phyloP scores from a whole-genome alignment of 768 basidiomycete species.

The Calocybe indica region DNA sequence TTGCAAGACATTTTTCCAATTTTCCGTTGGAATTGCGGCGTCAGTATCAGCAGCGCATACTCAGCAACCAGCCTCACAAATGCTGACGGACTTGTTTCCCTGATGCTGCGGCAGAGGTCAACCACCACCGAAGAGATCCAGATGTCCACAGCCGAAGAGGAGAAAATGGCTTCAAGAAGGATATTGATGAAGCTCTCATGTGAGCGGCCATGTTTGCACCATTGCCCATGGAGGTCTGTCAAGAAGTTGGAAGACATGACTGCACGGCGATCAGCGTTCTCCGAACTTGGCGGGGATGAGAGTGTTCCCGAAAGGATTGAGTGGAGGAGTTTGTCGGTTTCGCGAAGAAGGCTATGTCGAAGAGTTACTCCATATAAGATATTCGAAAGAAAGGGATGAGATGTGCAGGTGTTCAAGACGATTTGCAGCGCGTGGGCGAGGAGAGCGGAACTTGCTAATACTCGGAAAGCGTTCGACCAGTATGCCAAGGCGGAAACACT shows the following conservation, averaged over 20 bases:
- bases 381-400: constrained; percentile 42
- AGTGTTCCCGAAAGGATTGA: constrained; percentile 34
- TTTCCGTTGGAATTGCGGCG: no score
- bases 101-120: no score
- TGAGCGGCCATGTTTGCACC: constrained; percentile 22
- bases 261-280: constrained; percentile 29
- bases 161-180: constrained; percentile 22
- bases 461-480: no score
- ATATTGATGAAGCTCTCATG: constrained; percentile 24
- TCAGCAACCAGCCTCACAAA: no score
- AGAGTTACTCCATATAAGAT: constrained; percentile 47
- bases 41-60: no score
- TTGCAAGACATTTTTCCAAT: no score
- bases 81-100: no score
- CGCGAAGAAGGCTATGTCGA: constrained; percentile 31
- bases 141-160: no score
- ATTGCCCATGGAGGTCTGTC: constrained; percentile 34
- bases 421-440: constrained; percentile 48
- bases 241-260: constrained; percentile 43
- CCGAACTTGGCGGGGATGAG: constrained; percentile 14
- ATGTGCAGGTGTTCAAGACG: constrained; percentile 37
- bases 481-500: no score
- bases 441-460: constrained; percentile 34
- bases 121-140: no score
- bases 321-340: constrained; percentile 38